These are phyloP conservation scores for Pseudogymnoascus pannorum DNA, from an alignment of 2,329 filamentous ascomycete genomes.

Conservation along the genomic window DNA sequence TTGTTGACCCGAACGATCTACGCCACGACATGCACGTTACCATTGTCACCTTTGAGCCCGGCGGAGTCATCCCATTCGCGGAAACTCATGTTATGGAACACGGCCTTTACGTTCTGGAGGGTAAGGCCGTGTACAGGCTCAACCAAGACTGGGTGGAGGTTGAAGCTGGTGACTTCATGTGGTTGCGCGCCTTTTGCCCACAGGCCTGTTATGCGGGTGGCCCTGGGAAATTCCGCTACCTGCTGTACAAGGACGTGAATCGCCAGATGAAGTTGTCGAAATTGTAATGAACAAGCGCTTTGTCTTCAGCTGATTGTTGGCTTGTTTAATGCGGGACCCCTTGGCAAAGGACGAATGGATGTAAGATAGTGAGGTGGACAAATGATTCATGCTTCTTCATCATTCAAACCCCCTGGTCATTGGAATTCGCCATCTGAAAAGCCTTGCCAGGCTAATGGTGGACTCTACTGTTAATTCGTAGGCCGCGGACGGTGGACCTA, in stretches of 20 bases:
- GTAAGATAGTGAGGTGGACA: not conserved
- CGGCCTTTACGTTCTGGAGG: not conserved
- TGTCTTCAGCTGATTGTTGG: not conserved
- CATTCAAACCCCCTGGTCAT: not conserved
- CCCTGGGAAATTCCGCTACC: conserved; percentile 8
- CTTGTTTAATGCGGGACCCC: not conserved
- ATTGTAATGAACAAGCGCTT: not conserved
- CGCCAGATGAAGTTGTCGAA: conserved; percentile 2
- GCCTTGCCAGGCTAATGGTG: not conserved
- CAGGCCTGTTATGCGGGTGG: conserved; percentile 2
- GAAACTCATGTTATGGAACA: conserved; percentile 9
- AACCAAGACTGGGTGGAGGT: conserved; percentile 8
- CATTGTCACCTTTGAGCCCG: conserved; percentile 8
- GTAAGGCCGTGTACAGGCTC: conserved; percentile 6
- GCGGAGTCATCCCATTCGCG: not conserved
- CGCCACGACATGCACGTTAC: conserved; percentile 10
- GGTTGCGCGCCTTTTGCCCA: conserved; percentile 3
- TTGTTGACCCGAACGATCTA: conserved; percentile 8
- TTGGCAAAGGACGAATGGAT: not conserved
- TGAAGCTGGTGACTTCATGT: conserved; percentile 9
- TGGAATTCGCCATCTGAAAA: not conserved
- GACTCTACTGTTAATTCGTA: not conserved
- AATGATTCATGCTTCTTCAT: not conserved
- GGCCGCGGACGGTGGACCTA: not conserved
- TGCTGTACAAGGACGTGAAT: conserved; percentile 10